phyloP scores from a whole-genome alignment of 2,329 filamentous ascomycete species.

The Colletotrichum gigasporum region DNA sequence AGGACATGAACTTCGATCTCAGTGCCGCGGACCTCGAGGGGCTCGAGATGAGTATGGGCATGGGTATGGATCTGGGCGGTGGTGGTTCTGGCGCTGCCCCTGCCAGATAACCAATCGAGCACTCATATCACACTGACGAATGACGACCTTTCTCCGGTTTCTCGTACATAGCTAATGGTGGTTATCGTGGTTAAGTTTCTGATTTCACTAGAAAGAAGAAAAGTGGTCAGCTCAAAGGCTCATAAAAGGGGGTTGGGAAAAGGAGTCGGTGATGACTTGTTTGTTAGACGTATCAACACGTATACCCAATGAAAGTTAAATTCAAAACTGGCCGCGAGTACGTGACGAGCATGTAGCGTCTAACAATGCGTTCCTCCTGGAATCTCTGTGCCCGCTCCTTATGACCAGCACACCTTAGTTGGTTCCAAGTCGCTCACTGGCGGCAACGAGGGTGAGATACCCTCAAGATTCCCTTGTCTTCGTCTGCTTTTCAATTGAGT shows the following conservation, averaged over 20 bases:
- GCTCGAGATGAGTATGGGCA: slow-evolving; percentile 26
- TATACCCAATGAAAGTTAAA: background rate
- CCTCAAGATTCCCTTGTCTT: too few relatives aligned
- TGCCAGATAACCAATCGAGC: background rate
- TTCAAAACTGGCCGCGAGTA: background rate
- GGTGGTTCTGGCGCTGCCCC: slow-evolving; percentile 4
- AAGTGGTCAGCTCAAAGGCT: background rate
- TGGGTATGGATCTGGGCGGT: slow-evolving; percentile 20
- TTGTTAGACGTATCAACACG: background rate
- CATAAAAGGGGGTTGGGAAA: background rate
- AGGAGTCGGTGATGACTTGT: background rate
- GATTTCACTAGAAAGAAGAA: background rate
- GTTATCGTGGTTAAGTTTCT: background rate
- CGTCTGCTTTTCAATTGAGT: too few relatives aligned
- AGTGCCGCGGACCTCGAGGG: slow-evolving; percentile 35
- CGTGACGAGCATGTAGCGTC: too few relatives aligned
- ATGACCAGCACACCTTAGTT: too few relatives aligned
- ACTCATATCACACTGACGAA: background rate
- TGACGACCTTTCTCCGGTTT: background rate
- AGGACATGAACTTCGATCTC: slow-evolving; percentile 55
- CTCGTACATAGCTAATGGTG: background rate
- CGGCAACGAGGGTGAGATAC: too few relatives aligned
- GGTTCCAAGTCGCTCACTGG: too few relatives aligned
- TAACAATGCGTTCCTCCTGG: too few relatives aligned
- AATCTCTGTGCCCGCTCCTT: too few relatives aligned